A percentile compares a stretch with the other conserved stretches of the same genome.
Conservation (phyloP, 1,139 yeast species). For the Yamadazyma diddensiae region DNA sequence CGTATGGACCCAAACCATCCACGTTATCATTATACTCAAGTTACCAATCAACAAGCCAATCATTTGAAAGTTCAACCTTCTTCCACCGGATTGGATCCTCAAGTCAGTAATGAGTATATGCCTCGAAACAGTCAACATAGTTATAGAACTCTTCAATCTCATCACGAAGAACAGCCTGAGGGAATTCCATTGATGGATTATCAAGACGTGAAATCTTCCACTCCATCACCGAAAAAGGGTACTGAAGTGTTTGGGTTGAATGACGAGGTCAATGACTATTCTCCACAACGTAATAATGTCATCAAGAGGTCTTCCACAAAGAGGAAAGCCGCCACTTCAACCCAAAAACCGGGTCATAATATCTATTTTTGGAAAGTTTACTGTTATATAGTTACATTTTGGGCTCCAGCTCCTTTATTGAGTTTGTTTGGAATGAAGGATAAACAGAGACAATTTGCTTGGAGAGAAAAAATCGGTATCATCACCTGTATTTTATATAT, state of each 20-base stretch:
- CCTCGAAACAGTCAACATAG: conserved; percentile 13
- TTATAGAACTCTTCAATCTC: conserved; percentile 9
- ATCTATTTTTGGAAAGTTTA: conserved; percentile 77
- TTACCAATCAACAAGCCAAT: conserved; percentile 65
- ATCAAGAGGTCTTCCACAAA: conserved; percentile 15
- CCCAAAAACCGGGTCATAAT: conserved; percentile 19
- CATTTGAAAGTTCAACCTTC: conserved; percentile 68
- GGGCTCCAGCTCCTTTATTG: conserved; percentile 84
- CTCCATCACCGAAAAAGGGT: conserved; percentile 27
- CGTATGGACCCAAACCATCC: conserved; percentile 67
- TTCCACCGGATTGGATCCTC: conserved; percentile 72
- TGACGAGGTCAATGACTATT: conserved; percentile 45
- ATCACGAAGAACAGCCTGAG: conserved; percentile 27
- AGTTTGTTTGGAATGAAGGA: conserved; percentile 73
- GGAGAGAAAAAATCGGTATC: conserved; percentile 94
- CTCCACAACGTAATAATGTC: conserved; percentile 28
- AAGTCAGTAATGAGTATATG: conserved; percentile 10
- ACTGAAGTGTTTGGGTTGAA: conserved; percentile 58
- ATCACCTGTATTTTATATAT: conserved; percentile 69
- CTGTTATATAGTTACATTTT: conserved; percentile 77
- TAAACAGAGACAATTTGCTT: conserved; percentile 83
- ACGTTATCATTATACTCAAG: conserved; percentile 77
- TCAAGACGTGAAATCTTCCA: conserved; percentile 5
- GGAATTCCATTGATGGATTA: conserved; percentile 48
- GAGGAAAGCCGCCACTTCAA: conserved; percentile 8